Percentiles rank a stretch among this genome's conserved stretches.
Conservation (phyloP, 176 grass and related monocot species). For the Chrysopogon serrulatus region DNA sequence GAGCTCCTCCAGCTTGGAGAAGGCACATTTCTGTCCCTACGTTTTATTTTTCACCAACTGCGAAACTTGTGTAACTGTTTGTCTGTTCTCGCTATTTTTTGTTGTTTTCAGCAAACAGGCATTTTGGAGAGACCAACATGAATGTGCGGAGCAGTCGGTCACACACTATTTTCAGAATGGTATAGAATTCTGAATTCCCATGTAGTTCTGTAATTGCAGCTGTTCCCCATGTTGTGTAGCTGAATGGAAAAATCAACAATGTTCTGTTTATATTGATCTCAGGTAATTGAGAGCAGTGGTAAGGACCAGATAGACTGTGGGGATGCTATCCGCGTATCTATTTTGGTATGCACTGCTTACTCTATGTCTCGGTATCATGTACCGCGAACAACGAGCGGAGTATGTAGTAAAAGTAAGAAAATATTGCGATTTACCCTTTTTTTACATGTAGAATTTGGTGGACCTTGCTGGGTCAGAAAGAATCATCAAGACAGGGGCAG, state of each 20-base stretch:
- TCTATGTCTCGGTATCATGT: neutral
- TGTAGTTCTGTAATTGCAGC: neutral
- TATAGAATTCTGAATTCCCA: conserved; percentile 29
- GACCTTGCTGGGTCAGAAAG: conserved; percentile 95
- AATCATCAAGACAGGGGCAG: conserved; percentile 83
- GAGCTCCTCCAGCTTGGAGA: conserved; percentile 79
- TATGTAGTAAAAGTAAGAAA: conserved; percentile 6
- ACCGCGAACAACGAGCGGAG: too few relatives aligned
- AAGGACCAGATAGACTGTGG: conserved; percentile 40
- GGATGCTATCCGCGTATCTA: conserved; percentile 83
- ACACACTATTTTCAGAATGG: conserved; percentile 96
- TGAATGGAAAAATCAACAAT: neutral
- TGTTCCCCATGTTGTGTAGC: neutral
- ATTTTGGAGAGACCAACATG: conserved; percentile 98
- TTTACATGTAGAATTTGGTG: conserved; percentile 77
- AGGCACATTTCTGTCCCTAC: conserved; percentile 37
- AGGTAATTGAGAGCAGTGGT: conserved; percentile 95
- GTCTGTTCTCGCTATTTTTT: neutral
- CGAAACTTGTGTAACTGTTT: neutral
- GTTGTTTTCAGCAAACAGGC: conserved; percentile 66
- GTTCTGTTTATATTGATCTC: neutral
- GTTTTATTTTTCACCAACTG: conserved; percentile 6
- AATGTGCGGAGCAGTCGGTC: conserved; percentile 81
- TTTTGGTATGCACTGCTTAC: conserved; percentile 55
- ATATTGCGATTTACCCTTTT: neutral